Evolutionary conservation across 306 rosid genomes (phyloP).

Genomic region (Datisca glomerata): DNA sequence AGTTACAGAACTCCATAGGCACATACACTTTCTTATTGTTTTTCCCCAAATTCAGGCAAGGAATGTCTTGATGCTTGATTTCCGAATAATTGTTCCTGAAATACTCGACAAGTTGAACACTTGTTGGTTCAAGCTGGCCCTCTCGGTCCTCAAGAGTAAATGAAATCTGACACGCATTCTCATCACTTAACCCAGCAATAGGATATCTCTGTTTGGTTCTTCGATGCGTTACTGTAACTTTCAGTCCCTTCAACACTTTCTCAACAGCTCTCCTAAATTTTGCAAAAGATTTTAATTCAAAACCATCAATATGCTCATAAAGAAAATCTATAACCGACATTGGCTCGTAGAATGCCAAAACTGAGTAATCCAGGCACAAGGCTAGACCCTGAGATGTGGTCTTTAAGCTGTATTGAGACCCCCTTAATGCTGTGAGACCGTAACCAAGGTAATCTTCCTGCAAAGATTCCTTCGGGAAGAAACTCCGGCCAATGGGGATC

Average conservation of each 20-base stretch:
- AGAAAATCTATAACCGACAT: constrained; percentile 51
- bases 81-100: constrained; percentile 40
- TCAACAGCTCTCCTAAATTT: constrained; percentile 22
- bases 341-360: constrained; percentile 46
- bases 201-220: constrained; percentile 34
- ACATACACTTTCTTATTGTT: constrained; percentile 33
- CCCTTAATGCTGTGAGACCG: constrained; percentile 40
- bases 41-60: constrained; percentile 66
- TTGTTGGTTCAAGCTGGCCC: constrained; percentile 22
- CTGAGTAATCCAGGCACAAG: constrained; percentile 61
- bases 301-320: constrained; percentile 18
- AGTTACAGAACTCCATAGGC: constrained; percentile 68
- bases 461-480: constrained; percentile 32
- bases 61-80: constrained; percentile 39
- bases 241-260: constrained; percentile 27
- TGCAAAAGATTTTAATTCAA: constrained; percentile 23
- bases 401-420: constrained; percentile 48
- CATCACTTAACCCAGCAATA: constrained; percentile 27
- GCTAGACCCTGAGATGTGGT: constrained; percentile 54
- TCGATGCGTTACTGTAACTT: constrained; percentile 65
- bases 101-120: constrained; percentile 31
- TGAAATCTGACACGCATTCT: constrained; percentile 25
- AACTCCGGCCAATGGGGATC: constrained; percentile 41
- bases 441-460: constrained; percentile 28
- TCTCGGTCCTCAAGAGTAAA: constrained; percentile 27